These are phyloP conservation scores for Kwoniella newhampshirensis DNA, from an alignment of 768 basidiomycete genomes.

Conservation along the genomic window DNA sequence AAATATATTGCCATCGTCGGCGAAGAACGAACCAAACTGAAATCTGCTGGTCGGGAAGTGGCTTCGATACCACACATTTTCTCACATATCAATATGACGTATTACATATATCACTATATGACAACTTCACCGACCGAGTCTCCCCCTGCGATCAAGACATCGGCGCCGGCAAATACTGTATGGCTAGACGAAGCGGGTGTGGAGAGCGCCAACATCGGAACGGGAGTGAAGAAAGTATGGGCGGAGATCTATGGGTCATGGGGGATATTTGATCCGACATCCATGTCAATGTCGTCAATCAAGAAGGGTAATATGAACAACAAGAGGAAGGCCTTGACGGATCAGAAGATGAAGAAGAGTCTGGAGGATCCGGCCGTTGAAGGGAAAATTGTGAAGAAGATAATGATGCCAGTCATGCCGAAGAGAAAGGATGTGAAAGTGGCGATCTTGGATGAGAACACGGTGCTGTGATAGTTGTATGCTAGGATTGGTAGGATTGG, in stretches of 20 bases:
- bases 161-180: conserved; percentile 15
- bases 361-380: conserved; percentile 16
- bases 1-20: background rate
- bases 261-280: conserved; percentile 27
- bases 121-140: conserved; percentile 10
- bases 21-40: background rate
- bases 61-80: conserved; percentile 70
- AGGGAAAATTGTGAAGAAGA: conserved; percentile 29
- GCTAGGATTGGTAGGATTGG: no score
- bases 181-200: conserved; percentile 34
- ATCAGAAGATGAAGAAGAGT: conserved; percentile 5
- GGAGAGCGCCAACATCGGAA: conserved; percentile 48
- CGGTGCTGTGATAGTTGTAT: no score
- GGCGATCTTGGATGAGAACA: no score
- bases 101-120: conserved; percentile 43
- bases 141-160: conserved; percentile 7
- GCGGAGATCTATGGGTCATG: conserved; percentile 46
- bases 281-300: conserved; percentile 1
- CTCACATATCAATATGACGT: conserved; percentile 87
- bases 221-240: conserved; percentile 54
- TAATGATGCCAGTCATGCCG: conserved; percentile 49
- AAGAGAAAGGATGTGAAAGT: background rate
- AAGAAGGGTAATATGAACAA: conserved; percentile 11
- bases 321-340: background rate
- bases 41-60: conserved; percentile 3